These are phyloP conservation scores for Strombidium stylifer DNA, from an alignment of 73 alveolate genomes.

Conservation along the genomic window DNA sequence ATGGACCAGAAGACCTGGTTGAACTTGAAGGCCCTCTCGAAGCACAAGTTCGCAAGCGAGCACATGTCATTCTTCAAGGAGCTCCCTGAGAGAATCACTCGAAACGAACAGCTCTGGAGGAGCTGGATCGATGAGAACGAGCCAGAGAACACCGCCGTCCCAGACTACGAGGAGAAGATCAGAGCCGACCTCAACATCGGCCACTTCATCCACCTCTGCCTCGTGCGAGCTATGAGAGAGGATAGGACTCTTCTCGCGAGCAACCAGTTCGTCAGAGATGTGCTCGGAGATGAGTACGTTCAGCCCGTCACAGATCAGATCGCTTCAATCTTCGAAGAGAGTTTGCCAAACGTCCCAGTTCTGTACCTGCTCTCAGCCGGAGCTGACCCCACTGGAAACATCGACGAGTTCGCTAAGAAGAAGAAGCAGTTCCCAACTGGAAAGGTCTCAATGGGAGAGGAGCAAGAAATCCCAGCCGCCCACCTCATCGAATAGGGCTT, in stretches of 20 bases:
- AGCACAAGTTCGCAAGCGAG: slow-evolving; percentile 95
- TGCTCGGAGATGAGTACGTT: slow-evolving; percentile 94
- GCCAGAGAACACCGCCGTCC: slow-evolving; percentile 92
- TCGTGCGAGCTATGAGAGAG: slow-evolving; percentile 96
- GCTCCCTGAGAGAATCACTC: slow-evolving; percentile 71
- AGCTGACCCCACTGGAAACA: slow-evolving; percentile 99
- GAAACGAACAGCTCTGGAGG: slow-evolving; percentile 77
- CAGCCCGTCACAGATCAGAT: slow-evolving; percentile 98
- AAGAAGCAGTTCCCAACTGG: slow-evolving; percentile 98
- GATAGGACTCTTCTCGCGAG: slow-evolving; percentile 97
- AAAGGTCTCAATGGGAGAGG: slow-evolving; percentile 99
- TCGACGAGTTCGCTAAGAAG: slow-evolving; percentile 99
- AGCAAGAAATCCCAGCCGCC: slow-evolving; percentile 95
- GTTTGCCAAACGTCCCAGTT: slow-evolving; percentile 91
- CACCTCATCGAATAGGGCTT: slow-evolving; percentile 95
- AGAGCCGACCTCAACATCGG: slow-evolving; percentile 85
- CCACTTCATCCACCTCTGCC: slow-evolving; percentile 90
- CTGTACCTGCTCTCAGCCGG: slow-evolving; percentile 99
- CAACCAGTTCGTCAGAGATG: slow-evolving; percentile 85
- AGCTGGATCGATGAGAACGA: slow-evolving; percentile 79
- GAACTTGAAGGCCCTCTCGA: slow-evolving; percentile 95
- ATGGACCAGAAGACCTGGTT: slow-evolving; percentile 97
- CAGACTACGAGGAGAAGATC: slow-evolving; percentile 94
- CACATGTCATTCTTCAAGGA: slow-evolving; percentile 88
- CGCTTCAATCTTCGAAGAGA: slow-evolving; percentile 90